Evolutionary conservation across 331 rosid genomes (phyloP), one percentile per base, ranked within the genome.

Genomic region (Malus hybrid): DNA sequence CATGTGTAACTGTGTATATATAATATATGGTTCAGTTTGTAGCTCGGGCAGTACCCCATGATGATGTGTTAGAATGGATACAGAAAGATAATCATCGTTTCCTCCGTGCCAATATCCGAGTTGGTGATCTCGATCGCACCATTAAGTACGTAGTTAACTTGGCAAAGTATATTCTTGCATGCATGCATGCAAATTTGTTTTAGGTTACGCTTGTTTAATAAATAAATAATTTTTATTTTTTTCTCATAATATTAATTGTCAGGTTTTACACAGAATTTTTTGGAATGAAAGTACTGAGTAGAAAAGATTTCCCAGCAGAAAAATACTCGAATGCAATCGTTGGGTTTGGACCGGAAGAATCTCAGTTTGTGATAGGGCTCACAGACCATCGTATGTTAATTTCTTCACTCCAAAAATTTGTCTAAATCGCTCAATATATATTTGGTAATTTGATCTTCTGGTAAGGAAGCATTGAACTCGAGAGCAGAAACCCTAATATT

Each of bases 321-420:
- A 67, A 76, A 10, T 36, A 55, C 73, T 76, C 79, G 3, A 16
- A 24, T 33, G 79, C 79, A 18, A 5, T 76, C 24, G 16, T 76
- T 15, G 79, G 79, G 29, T 67, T 76, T 67, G 73, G 74, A 28
- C 56, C 73, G 24, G 59, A 55, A 76, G 73, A 67, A 33, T 48
- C 79, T 66, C 73, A 76, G 4, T 76, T 76, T 67, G 67, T 36
- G 22, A 42, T 76, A 64, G 42, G 55, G 60, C 55, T 76, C 29
- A 67, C 12, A 56, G 15, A 15, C 56, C 50, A 33, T 1, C 70
- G 52, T 66, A 66, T 10, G 70, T 18, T 9, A 33, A 33, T 65
- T 34, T 33, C 7, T 65, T 65, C 48, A 16, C 39, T 7, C 44
- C 22, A 31, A 64, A 64, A 31, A 0, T 28, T 62, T 28, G 16